Evolutionary conservation across 495 filamentous ascomycete species (phyloP).

Genomic region (Parathielavia hyrcaniae): DNA sequence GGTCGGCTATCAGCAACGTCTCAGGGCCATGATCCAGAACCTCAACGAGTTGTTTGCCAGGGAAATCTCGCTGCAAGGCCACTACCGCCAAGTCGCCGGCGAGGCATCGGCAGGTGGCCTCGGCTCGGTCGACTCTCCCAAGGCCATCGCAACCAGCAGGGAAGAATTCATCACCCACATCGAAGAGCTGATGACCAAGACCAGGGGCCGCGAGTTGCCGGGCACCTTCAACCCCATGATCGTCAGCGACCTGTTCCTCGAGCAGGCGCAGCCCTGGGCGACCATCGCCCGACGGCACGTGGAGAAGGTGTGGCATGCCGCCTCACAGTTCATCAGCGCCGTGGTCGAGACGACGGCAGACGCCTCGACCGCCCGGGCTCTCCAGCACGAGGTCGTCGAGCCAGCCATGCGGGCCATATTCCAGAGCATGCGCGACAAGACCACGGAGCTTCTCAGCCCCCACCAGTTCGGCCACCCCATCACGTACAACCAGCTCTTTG

Average conservation of each 20-base stretch:
- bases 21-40: conserved; percentile 57
- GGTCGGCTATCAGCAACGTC: conserved; percentile 42
- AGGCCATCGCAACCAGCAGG: conserved; percentile 13
- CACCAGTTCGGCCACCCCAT: conserved; percentile 43
- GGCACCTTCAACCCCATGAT: conserved; percentile 46
- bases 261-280: conserved; percentile 42
- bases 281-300: conserved; percentile 23
- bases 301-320: conserved; percentile 26
- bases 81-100: conserved; percentile 35
- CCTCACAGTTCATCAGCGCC: conserved; percentile 23
- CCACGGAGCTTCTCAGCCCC: conserved; percentile 32
- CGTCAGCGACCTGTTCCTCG: conserved; percentile 40
- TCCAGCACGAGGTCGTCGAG: conserved; percentile 29
- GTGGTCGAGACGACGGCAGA: conserved; percentile 30
- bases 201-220: conserved; percentile 40
- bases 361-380: conserved; percentile 25
- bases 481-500: conserved; percentile 54
- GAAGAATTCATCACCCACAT: conserved; percentile 32
- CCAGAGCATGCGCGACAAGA: conserved; percentile 25
- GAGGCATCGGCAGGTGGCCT: not conserved
- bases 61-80: conserved; percentile 43
- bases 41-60: conserved; percentile 52
- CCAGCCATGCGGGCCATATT: conserved; percentile 28
- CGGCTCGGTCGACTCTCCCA: not conserved
- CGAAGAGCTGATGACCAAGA: conserved; percentile 27